Evolutionary conservation across 192 early-diverging fungal genomes (phyloP).

Genomic region (Coemansia erecta): DNA sequence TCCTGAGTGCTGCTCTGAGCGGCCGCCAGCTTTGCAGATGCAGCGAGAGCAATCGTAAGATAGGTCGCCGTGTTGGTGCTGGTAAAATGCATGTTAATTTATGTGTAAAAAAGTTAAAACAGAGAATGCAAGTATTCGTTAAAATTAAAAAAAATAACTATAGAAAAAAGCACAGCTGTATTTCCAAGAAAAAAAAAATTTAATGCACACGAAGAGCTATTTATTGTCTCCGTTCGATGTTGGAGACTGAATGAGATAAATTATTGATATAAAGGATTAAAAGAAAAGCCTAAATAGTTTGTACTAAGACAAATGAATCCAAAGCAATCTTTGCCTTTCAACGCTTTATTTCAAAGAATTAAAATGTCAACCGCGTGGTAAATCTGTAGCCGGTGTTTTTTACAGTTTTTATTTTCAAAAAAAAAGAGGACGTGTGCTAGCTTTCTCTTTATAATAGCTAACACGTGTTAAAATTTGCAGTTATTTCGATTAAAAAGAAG

Average conservation of each 20-base stretch:
- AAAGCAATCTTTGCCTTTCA: not conserved
- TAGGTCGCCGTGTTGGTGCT: not conserved
- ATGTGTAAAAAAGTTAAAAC: too few species aligned
- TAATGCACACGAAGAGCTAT: not conserved
- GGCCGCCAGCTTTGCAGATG: not conserved
- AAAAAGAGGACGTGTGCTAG: not conserved
- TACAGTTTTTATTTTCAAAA: not conserved
- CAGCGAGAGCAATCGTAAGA: too few species aligned
- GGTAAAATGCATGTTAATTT: not conserved
- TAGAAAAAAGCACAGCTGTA: not conserved
- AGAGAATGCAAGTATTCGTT: not conserved
- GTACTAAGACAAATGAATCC: too few species aligned
- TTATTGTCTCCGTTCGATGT: not conserved
- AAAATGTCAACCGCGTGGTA: not conserved
- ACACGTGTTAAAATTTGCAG: too few species aligned
- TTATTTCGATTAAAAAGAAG: too few species aligned
- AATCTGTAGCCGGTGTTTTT: too few species aligned
- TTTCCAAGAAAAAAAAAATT: not conserved
- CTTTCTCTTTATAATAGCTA: too few species aligned
- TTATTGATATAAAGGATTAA: not conserved
- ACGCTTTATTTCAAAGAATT: not conserved
- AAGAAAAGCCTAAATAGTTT: not conserved
- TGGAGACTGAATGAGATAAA: too few species aligned
- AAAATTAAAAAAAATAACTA: not conserved
- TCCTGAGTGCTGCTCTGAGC: not conserved